Evolutionary conservation across 441 rosid genomes (phyloP).

Genomic region (Populus hybrid): DNA sequence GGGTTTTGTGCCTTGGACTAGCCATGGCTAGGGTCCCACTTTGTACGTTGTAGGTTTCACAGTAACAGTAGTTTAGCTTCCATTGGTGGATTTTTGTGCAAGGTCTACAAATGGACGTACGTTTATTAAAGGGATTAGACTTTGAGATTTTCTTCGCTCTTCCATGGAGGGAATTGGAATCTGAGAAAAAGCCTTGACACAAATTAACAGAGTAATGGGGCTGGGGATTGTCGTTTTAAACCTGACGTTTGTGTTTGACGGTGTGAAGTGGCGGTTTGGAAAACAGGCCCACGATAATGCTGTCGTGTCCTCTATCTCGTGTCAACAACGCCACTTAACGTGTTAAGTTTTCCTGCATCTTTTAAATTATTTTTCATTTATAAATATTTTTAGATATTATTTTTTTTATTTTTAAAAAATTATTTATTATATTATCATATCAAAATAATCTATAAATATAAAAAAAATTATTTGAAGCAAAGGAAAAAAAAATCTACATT

Average conservation of each 20-base stretch:
- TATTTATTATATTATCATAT: no score
- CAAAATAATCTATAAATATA: no score
- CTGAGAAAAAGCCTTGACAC: background rate
- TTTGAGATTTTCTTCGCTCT: background rate
- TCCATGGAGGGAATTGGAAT: background rate
- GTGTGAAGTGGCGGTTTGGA: background rate
- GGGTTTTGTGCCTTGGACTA: background rate
- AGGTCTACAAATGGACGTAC: background rate
- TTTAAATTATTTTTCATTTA: background rate
- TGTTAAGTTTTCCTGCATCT: background rate
- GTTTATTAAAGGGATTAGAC: slow-evolving; percentile 17
- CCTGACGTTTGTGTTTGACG: background rate
- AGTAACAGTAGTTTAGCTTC: background rate
- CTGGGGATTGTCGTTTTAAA: background rate
- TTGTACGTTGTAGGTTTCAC: background rate
- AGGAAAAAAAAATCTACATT: no score
- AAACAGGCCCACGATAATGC: background rate
- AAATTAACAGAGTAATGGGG: background rate
- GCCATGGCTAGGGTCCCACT: slow-evolving; percentile 2
- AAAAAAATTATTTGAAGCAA: no score
- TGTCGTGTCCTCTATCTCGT: background rate
- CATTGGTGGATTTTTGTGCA: background rate
- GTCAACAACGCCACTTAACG: background rate
- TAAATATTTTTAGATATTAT: background rate
- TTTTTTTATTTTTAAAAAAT: background rate